Evolutionary conservation across 768 basidiomycete genomes (phyloP).

Genomic region (Lactarius indigo): DNA sequence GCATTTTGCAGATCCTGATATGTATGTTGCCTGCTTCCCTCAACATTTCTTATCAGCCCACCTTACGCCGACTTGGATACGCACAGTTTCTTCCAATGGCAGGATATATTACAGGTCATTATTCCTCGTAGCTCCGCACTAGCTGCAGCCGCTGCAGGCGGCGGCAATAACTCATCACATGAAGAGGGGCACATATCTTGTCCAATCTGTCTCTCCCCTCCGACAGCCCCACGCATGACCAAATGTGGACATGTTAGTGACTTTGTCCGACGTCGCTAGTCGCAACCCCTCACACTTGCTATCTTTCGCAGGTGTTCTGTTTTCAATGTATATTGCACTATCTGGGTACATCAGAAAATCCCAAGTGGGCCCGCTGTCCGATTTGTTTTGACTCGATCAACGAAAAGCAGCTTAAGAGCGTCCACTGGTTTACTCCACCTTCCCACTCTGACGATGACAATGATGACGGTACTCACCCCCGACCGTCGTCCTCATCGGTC

Average conservation of each 20-base stretch:
- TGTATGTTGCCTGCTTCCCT: slow-evolving; percentile 55
- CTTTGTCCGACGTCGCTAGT: slow-evolving; percentile 8
- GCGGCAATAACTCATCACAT: slow-evolving; percentile 39
- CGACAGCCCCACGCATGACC: slow-evolving; percentile 88
- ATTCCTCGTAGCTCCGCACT: slow-evolving; percentile 80
- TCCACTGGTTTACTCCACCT: slow-evolving; percentile 80
- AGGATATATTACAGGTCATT: slow-evolving; percentile 92
- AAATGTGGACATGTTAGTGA: slow-evolving; percentile 93
- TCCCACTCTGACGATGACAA: slow-evolving; percentile 36
- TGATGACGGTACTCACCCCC: slow-evolving; percentile 29
- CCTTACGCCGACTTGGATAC: slow-evolving; percentile 7
- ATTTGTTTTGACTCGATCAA: slow-evolving; percentile 95
- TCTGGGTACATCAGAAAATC: slow-evolving; percentile 73
- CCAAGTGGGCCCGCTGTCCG: slow-evolving; percentile 89
- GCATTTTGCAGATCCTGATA: slow-evolving; percentile 96
- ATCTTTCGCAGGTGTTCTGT: slow-evolving; percentile 71
- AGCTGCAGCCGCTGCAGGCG: slow-evolving; percentile 52
- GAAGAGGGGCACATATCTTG: slow-evolving; percentile 72
- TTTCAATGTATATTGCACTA: slow-evolving; percentile 93
- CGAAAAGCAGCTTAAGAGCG: slow-evolving; percentile 85
- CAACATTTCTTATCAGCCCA: slow-evolving; percentile 19
- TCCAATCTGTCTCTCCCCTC: slow-evolving; percentile 93
- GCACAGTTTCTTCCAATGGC: slow-evolving; percentile 89
- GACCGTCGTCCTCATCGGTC: slow-evolving; percentile 47
- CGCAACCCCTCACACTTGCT: slow-evolving; percentile 21